A percentile compares a stretch with the other conserved stretches of the same genome.
phyloP scores from a whole-genome alignment of 352 stramenopile genomes.

The Pythium coloratum region DNA sequence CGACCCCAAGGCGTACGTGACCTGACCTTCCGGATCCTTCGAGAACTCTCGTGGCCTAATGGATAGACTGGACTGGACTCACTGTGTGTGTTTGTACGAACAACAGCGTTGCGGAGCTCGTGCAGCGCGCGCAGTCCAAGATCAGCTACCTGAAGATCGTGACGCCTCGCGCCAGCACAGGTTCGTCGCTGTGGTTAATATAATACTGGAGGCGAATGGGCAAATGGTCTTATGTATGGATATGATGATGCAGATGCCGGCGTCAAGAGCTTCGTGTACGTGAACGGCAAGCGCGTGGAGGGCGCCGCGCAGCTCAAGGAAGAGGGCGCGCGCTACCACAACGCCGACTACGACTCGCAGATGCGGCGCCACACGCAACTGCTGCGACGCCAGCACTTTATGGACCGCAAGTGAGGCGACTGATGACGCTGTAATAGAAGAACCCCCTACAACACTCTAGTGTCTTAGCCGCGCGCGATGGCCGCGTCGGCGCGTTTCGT shows the following conservation, averaged over 20 bases:
- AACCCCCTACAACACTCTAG: not conserved
- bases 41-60: not conserved
- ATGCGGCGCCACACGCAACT: slow-evolving; percentile 77
- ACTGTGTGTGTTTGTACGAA: not conserved
- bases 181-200: slow-evolving; percentile 29
- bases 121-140: slow-evolving; percentile 81
- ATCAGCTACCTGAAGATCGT: slow-evolving; percentile 88
- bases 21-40: not conserved
- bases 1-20: slow-evolving; percentile 66
- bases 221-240: not conserved
- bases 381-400: slow-evolving; percentile 83
- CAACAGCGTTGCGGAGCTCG: slow-evolving; percentile 63
- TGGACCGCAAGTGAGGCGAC: slow-evolving; percentile 55
- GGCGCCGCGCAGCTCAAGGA: slow-evolving; percentile 30
- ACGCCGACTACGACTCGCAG: slow-evolving; percentile 64
- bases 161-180: slow-evolving; percentile 57
- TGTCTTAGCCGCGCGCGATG: slow-evolving; percentile 24
- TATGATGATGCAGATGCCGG: slow-evolving; percentile 41
- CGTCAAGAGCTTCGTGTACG: slow-evolving; percentile 82
- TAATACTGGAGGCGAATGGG: not conserved
- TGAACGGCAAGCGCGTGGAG: slow-evolving; percentile 74
- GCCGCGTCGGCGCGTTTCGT: slow-evolving; percentile 58
- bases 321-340: slow-evolving; percentile 70
- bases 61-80: not conserved
- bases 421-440: not conserved